Evolutionary conservation across 305 asterid genomes (phyloP), one percentile per base, ranked within the genome.

Genomic region (Solanum chacoense): DNA sequence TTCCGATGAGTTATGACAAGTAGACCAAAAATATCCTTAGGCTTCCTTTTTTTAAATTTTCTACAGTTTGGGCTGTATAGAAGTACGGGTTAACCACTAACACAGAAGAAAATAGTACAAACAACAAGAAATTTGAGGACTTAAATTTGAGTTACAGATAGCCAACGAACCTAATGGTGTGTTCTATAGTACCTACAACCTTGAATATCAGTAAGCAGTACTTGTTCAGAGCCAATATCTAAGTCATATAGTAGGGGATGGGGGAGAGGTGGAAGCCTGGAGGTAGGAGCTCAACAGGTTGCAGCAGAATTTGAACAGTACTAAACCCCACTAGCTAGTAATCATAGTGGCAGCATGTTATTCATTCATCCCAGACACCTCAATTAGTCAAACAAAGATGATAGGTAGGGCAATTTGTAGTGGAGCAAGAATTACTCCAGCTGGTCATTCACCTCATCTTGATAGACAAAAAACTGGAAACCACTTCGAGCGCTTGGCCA

Each of bases 401-500:
- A 32, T 63, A 67, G 11, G 36, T 38, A 87, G 84, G 90, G 38
- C 13, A 83, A 75, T 20, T 13, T 32, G 14, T 67, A 37, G 22
- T 84, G 87, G 45, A 84, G 74, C 45, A 20, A 55, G 13, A 32
- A 45, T 83, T 55, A 50, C 22, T 84, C 87, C 71, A 50, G 87
- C 13, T 55, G 75, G 24, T 88, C 73, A 90, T 93, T 91, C 91
- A 94, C 99, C 92, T 92, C 95, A 93, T 96, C 99, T 93, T 96
- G 99, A 92, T 95, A 91, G 92, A 95, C 98, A 91, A 91, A 80
- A 88, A 97, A 94, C 87, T 97, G 99, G 93, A 97, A 97, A 76
- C 99, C 99, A 92, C 99, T 97, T 92, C 99, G 95, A 92, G 98
- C 93, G 87, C 98, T 94, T 5, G 99, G 99, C 99, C 99, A 96